These are phyloP conservation scores for Eucalyptus cloeziana DNA, from an alignment of 345 rosid species.

Conservation along the genomic window DNA sequence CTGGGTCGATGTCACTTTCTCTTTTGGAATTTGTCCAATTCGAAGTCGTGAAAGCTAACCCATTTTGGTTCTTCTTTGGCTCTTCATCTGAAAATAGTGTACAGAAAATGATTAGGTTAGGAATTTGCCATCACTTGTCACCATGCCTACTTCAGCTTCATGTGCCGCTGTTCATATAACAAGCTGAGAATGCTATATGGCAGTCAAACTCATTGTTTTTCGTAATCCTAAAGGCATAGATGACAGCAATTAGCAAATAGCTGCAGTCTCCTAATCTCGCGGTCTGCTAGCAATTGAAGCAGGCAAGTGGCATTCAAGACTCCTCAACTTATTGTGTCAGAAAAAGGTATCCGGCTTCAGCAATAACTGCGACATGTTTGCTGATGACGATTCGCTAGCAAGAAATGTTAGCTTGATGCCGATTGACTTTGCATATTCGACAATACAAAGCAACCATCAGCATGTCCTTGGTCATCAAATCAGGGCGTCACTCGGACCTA, in stretches of 20 bases:
- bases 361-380: not conserved
- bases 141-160: not conserved
- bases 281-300: not conserved
- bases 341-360: not conserved
- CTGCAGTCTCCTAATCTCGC: not conserved
- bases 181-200: not conserved
- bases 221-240: not conserved
- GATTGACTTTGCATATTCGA: not conserved
- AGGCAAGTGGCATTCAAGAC: not conserved
- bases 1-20: not conserved
- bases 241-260: not conserved
- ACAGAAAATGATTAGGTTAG: not conserved
- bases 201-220: not conserved
- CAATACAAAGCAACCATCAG: not conserved
- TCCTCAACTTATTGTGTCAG: not conserved
- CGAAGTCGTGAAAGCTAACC: not conserved
- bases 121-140: not conserved
- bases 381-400: not conserved
- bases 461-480: not conserved
- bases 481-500: not conserved
- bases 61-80: not conserved
- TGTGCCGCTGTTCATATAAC: not conserved
- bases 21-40: not conserved
- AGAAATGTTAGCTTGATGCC: not conserved
- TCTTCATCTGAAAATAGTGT: not conserved